These are phyloP conservation scores for Spergularia marina DNA, from an alignment of 148 eudicot species.

Conservation along the genomic window DNA sequence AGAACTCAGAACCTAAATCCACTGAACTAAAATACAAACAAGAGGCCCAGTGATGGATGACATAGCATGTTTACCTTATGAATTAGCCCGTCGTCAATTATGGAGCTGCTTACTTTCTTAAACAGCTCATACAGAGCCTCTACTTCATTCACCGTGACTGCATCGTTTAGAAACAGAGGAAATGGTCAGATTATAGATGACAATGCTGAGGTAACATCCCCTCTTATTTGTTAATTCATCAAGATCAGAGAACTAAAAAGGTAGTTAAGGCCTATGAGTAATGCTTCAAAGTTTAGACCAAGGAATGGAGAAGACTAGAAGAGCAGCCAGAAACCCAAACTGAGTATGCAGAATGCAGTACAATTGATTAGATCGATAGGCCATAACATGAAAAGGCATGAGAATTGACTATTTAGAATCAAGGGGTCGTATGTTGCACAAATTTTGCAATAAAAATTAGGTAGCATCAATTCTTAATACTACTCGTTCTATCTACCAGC, in stretches of 20 bases:
- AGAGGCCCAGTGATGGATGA: neutral
- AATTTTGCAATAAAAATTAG: neutral
- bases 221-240: neutral
- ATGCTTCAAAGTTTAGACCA: no score
- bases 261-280: neutral
- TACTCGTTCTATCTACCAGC: neutral
- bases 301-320: neutral
- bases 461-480: neutral
- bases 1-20: slow-evolving; percentile 1
- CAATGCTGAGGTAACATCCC: neutral
- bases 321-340: neutral
- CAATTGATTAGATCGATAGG: neutral
- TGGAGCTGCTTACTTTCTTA: slow-evolving; percentile 85
- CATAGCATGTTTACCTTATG: slow-evolving; percentile 59
- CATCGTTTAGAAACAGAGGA: slow-evolving; percentile 11
- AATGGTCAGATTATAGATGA: neutral
- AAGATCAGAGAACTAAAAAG: neutral
- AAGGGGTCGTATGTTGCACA: neutral
- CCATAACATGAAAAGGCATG: neutral
- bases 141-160: slow-evolving; percentile 90
- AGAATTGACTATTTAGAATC: neutral
- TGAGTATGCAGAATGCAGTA: neutral
- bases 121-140: slow-evolving; percentile 76
- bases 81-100: slow-evolving; percentile 81
- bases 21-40: neutral